These are phyloP conservation scores for Diplodia scrobiculata DNA, from an alignment of 2,329 filamentous ascomycete genomes.

Conservation along the genomic window DNA sequence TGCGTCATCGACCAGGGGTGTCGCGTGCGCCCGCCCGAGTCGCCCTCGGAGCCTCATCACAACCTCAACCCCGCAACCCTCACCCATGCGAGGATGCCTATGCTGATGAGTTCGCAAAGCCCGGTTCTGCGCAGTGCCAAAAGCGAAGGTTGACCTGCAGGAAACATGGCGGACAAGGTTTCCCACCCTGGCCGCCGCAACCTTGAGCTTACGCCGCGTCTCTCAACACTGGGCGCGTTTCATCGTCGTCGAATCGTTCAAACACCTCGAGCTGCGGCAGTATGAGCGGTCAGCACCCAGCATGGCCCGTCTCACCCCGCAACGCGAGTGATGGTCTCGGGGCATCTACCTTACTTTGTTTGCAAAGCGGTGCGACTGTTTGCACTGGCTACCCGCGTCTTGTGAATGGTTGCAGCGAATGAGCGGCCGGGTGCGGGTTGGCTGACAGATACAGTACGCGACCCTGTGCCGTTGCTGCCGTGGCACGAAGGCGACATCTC, in stretches of 20 bases:
- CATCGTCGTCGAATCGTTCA: background rate
- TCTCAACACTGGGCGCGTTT: background rate
- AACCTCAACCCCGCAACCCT: background rate
- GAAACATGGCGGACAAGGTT: background rate
- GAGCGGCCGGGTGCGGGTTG: background rate
- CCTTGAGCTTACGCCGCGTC: background rate
- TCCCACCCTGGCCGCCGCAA: background rate
- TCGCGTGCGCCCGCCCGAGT: background rate
- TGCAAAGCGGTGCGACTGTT: background rate
- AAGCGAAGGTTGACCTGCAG: background rate
- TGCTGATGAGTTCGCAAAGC: background rate
- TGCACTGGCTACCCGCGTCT: background rate
- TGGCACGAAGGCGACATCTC: background rate
- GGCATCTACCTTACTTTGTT: background rate
- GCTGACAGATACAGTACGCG: background rate
- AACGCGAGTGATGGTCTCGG: background rate
- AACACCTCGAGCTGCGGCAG: background rate
- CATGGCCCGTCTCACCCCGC: background rate
- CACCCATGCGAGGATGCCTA: background rate
- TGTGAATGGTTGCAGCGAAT: background rate
- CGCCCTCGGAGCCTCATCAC: background rate
- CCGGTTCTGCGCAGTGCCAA: no score
- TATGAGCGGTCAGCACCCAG: background rate
- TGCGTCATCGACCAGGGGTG: background rate
- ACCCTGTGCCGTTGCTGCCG: background rate